Percentiles rank a stretch among this genome's conserved stretches.
Evolutionary conservation across 768 basidiomycete species (phyloP).

Genomic region (Lentinus tigrinus): DNA sequence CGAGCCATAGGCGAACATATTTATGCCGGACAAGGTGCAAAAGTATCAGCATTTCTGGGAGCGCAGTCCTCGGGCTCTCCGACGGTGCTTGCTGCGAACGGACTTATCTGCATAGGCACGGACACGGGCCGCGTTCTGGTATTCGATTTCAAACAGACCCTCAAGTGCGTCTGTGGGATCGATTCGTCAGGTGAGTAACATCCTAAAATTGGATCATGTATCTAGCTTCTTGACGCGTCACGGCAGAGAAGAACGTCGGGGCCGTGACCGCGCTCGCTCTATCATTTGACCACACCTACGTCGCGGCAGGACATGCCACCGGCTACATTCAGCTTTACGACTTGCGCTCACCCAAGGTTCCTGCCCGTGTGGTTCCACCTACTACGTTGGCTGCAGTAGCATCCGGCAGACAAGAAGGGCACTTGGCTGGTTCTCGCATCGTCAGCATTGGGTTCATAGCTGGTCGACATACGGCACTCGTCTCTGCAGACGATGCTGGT

Average conservation of each 20-base stretch:
- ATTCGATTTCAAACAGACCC: constrained; percentile 87
- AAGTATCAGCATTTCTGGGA: constrained; percentile 63
- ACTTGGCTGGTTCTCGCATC: constrained; percentile 78
- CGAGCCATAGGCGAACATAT: constrained; percentile 57
- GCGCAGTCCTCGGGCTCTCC: constrained; percentile 61
- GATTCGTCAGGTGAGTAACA: constrained; percentile 55
- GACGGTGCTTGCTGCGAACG: constrained; percentile 81
- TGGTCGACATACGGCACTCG: constrained; percentile 87
- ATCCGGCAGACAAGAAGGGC: constrained; percentile 83
- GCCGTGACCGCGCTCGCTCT: constrained; percentile 87
- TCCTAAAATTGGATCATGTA: not conserved
- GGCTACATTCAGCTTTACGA: constrained; percentile 89
- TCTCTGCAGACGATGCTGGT: constrained; percentile 87
- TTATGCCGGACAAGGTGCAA: constrained; percentile 51
- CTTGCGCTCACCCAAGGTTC: constrained; percentile 62
- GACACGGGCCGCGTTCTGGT: constrained; percentile 75
- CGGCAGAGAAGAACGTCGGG: constrained; percentile 58
- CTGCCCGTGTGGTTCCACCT: constrained; percentile 70
- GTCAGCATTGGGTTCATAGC: constrained; percentile 85
- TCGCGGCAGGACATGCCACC: constrained; percentile 82
- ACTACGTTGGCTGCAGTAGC: constrained; percentile 64
- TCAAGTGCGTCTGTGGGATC: constrained; percentile 77
- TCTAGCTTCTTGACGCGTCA: constrained; percentile 18
- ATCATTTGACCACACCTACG: constrained; percentile 90
- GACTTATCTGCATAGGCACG: constrained; percentile 87